A percentile compares a stretch with the other conserved stretches of the same genome.
These are phyloP conservation scores for Lithospermum erythrorhizon DNA, from an alignment of 257 asterid species.

Conservation along the genomic window DNA sequence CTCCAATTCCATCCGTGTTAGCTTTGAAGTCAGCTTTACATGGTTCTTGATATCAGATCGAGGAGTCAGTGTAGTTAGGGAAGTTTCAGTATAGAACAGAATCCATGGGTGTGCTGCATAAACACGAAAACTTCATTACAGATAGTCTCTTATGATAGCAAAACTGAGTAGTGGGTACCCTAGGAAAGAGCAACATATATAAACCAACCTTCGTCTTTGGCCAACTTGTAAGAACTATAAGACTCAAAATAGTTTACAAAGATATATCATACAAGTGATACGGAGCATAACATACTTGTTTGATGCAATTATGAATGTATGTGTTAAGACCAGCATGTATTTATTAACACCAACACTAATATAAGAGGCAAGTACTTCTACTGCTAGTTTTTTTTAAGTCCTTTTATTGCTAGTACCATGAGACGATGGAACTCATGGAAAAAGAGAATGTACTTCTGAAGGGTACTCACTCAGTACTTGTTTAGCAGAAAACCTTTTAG, in stretches of 20 bases:
- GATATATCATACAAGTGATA: no score
- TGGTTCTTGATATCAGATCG: constrained; percentile 23
- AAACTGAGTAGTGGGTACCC: background rate
- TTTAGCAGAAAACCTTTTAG: constrained; percentile 52
- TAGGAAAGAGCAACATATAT: background rate
- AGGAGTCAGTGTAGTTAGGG: constrained; percentile 17
- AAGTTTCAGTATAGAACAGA: constrained; percentile 34
- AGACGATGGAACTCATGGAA: background rate
- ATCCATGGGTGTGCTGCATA: constrained; percentile 63
- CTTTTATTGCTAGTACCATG: background rate
- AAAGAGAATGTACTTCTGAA: background rate
- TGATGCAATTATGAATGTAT: no score
- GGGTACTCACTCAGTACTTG: constrained; percentile 64
- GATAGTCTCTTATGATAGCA: background rate
- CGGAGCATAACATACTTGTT: background rate
- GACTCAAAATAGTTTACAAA: no score
- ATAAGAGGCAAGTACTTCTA: background rate
- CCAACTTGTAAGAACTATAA: no score
- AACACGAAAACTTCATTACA: background rate
- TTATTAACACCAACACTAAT: no score
- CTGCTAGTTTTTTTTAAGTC: no score
- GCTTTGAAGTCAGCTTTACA: constrained; percentile 27
- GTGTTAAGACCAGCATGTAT: no score
- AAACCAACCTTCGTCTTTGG: background rate
- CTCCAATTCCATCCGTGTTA: constrained; percentile 43